Base-by-base conservation (phyloP, 1,139 yeast genomes). In the Pichia inconspicua region DNA sequence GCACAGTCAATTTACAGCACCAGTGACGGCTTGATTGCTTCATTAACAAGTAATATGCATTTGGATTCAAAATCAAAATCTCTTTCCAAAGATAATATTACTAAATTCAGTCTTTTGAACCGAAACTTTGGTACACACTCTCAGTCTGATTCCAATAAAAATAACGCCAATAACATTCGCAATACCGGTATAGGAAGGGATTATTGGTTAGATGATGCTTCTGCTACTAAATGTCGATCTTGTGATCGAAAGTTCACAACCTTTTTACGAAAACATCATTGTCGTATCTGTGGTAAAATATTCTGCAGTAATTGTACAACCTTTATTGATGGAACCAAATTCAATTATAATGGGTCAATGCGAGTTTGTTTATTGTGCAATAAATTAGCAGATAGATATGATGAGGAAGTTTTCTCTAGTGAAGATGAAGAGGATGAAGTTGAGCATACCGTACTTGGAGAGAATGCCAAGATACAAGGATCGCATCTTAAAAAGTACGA, bases 281-380 rank as follows among this genome's bases (percentile, higher is more conserved):
- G 98, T 61, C 71, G 98, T 45, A 82, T 90, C 45, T 92, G 98
- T 66, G 97, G 97, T 2, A 97, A 90, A 64, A 92, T 92, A 40
- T 92, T 89, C 61, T 92, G 98, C 65, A 76, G 87, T 32, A 75
- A 77, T n/a, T 92, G 98, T 64, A 89, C 97, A 0, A 68, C 78
- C 4, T 75, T 88, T 55, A 80, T 89, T 12, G 76, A 88, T 2
- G 95, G 95, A 40, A 80, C 78, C 40, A 80, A 80, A 58, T 87
- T 88, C 61, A 75, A 76, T 36, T 78, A 80, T 57, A 72, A 73
- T 36, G 95, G 90, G 34, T 80, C 77, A 55, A 74, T 89, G 69
- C 69, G 96, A 47, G 89, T 87, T 2, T 89, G 97, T 61, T 74
- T 77, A 51, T 82, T 85, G 3, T 89, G 97, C 62, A 75, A 80